Conservation (phyloP, 176 grass and related monocot genomes). For the Oryza nivara region DNA sequence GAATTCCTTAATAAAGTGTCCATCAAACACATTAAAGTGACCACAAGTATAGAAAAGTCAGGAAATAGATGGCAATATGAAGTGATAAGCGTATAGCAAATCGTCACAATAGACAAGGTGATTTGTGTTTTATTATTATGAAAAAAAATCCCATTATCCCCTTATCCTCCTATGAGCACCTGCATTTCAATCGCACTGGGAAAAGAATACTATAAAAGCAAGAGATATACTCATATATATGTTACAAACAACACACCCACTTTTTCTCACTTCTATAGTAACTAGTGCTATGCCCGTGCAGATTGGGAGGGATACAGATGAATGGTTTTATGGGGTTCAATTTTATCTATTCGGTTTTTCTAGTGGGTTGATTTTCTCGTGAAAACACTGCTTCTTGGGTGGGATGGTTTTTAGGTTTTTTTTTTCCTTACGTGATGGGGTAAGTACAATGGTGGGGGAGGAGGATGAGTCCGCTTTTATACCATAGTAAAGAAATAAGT, state of each 20-base stretch:
- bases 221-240: not conserved
- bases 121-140: not conserved
- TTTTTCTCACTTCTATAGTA: not conserved
- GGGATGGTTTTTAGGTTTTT: no score
- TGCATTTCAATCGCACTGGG: not conserved
- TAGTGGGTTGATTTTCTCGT: no score
- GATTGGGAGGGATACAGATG: no score
- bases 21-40: not conserved
- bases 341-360: no score
- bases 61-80: constrained; percentile 1
- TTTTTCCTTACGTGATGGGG: no score
- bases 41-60: not conserved
- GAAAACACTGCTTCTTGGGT: no score
- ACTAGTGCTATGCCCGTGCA: no score
- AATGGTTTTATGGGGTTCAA: no score
- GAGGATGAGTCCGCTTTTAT: no score
- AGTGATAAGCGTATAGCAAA: not conserved
- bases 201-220: not conserved
- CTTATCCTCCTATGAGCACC: constrained; percentile 1
- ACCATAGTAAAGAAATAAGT: no score
- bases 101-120: not conserved
- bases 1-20: not conserved
- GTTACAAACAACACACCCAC: not conserved
- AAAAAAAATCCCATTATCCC: not conserved
- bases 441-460: no score